phyloP scores from a whole-genome alignment of 306 rosid species.

The Calophaca sinica region DNA sequence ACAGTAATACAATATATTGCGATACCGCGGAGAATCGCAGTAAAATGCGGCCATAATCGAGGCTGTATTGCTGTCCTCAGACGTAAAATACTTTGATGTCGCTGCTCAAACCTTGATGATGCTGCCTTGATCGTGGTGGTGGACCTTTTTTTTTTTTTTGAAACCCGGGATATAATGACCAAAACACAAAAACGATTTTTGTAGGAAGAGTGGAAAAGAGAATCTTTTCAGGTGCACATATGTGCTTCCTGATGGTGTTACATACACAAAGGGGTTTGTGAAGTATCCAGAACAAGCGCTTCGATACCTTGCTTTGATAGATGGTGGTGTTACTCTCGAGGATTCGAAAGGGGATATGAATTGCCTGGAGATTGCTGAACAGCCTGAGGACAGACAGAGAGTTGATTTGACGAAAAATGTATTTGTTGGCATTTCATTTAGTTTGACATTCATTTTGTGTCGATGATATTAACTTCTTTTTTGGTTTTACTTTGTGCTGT shows the following conservation, averaged over 20 bases:
- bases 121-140: too few species aligned
- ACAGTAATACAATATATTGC: background rate
- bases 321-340: conserved; percentile 42
- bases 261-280: conserved; percentile 77
- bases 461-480: background rate
- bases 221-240: conserved; percentile 78
- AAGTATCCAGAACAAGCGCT: conserved; percentile 75
- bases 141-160: too few species aligned
- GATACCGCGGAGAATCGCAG: too few species aligned
- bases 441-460: background rate
- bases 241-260: conserved; percentile 91
- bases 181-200: background rate
- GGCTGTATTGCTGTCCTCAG: too few species aligned
- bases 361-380: conserved; percentile 47
- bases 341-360: conserved; percentile 35
- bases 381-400: conserved; percentile 60
- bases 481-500: conserved; percentile 26
- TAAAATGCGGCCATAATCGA: too few species aligned
- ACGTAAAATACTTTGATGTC: too few species aligned
- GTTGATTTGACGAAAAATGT: conserved; percentile 83
- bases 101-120: too few species aligned
- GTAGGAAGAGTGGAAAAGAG: conserved; percentile 71
- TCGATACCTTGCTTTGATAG: conserved; percentile 60
- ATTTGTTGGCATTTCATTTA: conserved; percentile 1
- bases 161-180: too few species aligned